Base-by-base conservation (phyloP, 768 basidiomycete species). In the Termitomyces sp. region DNA sequence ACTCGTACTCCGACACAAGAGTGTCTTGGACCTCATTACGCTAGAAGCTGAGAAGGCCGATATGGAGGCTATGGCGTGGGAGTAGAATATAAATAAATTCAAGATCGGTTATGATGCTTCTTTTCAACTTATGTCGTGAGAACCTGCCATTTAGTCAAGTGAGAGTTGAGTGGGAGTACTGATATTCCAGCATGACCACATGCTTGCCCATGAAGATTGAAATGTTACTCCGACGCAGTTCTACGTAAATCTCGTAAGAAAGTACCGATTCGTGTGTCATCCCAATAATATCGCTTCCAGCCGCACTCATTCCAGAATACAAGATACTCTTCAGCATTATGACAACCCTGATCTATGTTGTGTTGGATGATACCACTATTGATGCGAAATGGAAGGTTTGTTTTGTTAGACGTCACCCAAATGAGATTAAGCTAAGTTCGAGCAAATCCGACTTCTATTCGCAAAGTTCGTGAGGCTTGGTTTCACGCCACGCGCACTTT, bases 1-100 rank as follows among this genome's bases (percentile, higher is more conserved):
- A 43, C 54, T 53, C 10, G 51, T 38, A 5, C 41, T 48, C 21
- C 51, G 51, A 19, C 51, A 56, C n/a, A 45, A 35, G 35, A 48
- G 44, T 38, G 17, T 53, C 12, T 5, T 28, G 8, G 41, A 46
- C 23, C 41, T 60, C 15, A 50, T 60, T 15, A 38, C 45, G 42
- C 42, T 45, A 17, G 53, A 59, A 19, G 59, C 55, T 19, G 55
- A 56, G 50, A 47, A 53, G 28, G 59, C 59, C 11, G 59, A 52
- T 30, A 43, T 47, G 50, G 45, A 53, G 10, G 57, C 57, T 11
- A 10, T 43, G 50, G 48, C 57, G 5, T 58, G 53, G 52, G 38
- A 58, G 19, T 42, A 52, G 30, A 23, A 23, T 23, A 28, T 37
- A 37, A 37, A 14, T 3, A 37, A 12, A 9, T 5, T 37, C 35